Evolutionary conservation across 768 basidiomycete species (phyloP), one percentile per base, ranked within the genome.

Genomic region (Hysterangium stoloniferum): DNA sequence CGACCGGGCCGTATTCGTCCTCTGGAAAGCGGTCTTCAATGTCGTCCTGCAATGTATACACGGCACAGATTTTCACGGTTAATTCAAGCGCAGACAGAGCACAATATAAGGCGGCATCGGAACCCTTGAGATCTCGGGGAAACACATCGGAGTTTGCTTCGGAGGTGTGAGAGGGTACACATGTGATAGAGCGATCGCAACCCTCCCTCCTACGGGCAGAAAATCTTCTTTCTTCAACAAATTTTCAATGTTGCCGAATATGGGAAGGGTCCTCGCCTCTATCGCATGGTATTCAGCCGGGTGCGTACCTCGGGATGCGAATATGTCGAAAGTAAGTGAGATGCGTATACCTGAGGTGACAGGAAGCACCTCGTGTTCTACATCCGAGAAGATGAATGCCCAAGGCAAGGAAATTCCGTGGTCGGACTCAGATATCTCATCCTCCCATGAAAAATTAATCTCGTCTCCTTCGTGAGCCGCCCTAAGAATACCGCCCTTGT

Each of bases 271-370:
- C 20, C 17, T 48, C 32, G 24, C 15, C 8, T 24, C 32, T n/a
- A 13, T 20, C 17, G 15, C 24, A 12, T 15, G 9, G 17, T 6
- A 4, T 9, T 5, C 20, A 4, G 2, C 12, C 11, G 38, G 8
- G 19, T 11, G 12, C 11, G 19, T 3, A 12, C 11, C 46, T 48
- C 4, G 8, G n/a, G 46, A 48, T 13, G 46, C 17, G 32, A 51
- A 51, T 3, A 40, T 51, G 25, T 42, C 49, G 59, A 70, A 73
- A 0, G 70, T 73, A 34, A 73, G 53, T 0, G 71, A 71, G 5
- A 75, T 63, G 1, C 71, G 64, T 56, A 70, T 55, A 0, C 73
- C 72, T 0, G 68, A 64, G 0, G 47, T 56, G 6, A 73, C 68
- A 7, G 57, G 55, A 1, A 56, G 19, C 20, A 72, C 69, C 57